Evolutionary conservation across 495 filamentous ascomycete genomes (phyloP).

Genomic region (Podospora australis): DNA sequence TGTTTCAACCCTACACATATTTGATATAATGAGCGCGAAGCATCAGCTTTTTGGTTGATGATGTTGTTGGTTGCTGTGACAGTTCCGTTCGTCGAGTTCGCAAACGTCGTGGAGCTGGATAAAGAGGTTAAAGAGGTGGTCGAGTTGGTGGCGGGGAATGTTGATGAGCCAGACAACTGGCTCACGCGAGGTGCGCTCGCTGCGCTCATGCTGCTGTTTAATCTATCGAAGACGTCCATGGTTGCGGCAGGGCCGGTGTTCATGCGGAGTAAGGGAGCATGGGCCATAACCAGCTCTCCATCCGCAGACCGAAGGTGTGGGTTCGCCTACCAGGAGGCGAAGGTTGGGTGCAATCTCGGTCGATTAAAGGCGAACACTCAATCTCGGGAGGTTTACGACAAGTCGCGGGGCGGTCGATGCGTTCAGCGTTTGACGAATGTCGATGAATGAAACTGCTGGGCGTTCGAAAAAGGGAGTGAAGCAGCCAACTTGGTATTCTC

Average conservation of each 20-base stretch:
- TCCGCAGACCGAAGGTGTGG: slow-evolving; percentile 24
- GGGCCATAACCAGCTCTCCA: slow-evolving; percentile 41
- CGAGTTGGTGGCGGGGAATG: slow-evolving; percentile 41
- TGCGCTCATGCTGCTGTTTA: slow-evolving; percentile 34
- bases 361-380: not conserved
- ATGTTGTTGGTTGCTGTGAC: slow-evolving; percentile 77
- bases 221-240: slow-evolving; percentile 31
- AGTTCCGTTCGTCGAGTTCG: slow-evolving; percentile 42
- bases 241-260: slow-evolving; percentile 43
- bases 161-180: slow-evolving; percentile 48
- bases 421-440: too few species aligned
- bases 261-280: slow-evolving; percentile 45
- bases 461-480: too few species aligned
- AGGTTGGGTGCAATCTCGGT: slow-evolving; percentile 9
- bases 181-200: slow-evolving; percentile 41
- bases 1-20: slow-evolving; percentile 80
- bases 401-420: too few species aligned
- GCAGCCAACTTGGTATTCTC: too few species aligned
- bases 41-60: slow-evolving; percentile 89
- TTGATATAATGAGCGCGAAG: slow-evolving; percentile 84
- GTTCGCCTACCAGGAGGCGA: slow-evolving; percentile 11
- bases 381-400: too few species aligned
- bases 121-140: slow-evolving; percentile 44
- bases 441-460: too few species aligned
- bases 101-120: slow-evolving; percentile 32